Percentiles rank a stretch among this genome's conserved stretches.
phyloP scores from a whole-genome alignment of 371 early-diverging fungal genomes.

The Mucor piriformis region DNA sequence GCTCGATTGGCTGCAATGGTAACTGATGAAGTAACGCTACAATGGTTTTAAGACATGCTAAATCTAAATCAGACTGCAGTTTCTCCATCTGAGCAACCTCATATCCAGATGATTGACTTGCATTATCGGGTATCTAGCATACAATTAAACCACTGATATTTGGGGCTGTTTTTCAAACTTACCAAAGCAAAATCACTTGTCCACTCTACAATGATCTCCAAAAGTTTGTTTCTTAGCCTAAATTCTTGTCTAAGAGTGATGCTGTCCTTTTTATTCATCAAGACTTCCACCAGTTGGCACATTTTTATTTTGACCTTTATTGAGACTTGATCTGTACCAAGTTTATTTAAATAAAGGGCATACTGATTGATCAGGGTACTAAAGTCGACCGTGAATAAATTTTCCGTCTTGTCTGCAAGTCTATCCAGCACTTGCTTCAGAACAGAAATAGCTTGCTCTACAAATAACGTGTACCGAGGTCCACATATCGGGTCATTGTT shows the following conservation, averaged over 20 bases:
- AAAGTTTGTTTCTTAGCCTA: constrained; percentile 75
- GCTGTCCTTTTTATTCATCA: constrained; percentile 75
- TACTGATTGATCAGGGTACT: constrained; percentile 73
- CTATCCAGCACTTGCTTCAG: constrained; percentile 81
- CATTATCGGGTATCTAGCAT: constrained; percentile 29
- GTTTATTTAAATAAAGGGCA: constrained; percentile 76
- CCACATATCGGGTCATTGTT: constrained; percentile 65
- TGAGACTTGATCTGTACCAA: constrained; percentile 57
- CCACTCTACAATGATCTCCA: constrained; percentile 83
- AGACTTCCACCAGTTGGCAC: constrained; percentile 79
- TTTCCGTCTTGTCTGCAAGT: constrained; percentile 61
- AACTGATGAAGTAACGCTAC: constrained; percentile 75
- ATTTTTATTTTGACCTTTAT: constrained; percentile 78
- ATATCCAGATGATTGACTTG: constrained; percentile 29
- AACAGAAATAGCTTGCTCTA: constrained; percentile 83
- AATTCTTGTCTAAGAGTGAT: constrained; percentile 82
- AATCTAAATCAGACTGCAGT: constrained; percentile 75
- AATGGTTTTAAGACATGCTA: constrained; percentile 80
- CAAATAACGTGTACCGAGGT: constrained; percentile 81
- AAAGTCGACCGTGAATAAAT: constrained; percentile 74
- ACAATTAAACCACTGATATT: neutral
- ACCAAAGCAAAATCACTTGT: constrained; percentile 72
- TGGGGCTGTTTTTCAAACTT: constrained; percentile 5
- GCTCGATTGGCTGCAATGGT: constrained; percentile 76
- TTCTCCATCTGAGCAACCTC: constrained; percentile 52